Conservation (phyloP, 805 yeast species). For the Ascoidea tarda region DNA sequence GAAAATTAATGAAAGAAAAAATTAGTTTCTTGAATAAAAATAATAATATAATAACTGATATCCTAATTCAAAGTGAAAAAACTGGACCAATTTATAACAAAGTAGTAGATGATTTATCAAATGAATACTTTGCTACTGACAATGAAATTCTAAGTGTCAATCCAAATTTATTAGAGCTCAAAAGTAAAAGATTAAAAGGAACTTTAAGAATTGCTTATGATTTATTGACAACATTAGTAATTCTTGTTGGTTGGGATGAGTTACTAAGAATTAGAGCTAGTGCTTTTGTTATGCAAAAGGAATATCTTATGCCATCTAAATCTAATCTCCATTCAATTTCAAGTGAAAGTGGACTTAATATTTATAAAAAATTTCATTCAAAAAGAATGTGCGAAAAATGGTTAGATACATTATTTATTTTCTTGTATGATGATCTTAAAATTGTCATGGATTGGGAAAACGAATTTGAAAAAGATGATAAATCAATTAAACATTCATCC, state of each 20-base stretch:
- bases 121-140: slow-evolving; percentile 9
- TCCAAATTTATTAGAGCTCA: slow-evolving; percentile 33
- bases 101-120: slow-evolving; percentile 7
- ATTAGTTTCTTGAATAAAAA: slow-evolving; percentile 8
- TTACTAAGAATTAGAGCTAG: slow-evolving; percentile 49
- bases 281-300: slow-evolving; percentile 74
- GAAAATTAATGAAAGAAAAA: slow-evolving; percentile 7
- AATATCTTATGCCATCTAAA: slow-evolving; percentile 21
- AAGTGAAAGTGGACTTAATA: neutral
- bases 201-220: slow-evolving; percentile 52
- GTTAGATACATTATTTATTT: slow-evolving; percentile 37
- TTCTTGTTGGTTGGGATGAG: slow-evolving; percentile 72
- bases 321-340: neutral
- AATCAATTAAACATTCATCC: slow-evolving; percentile 35
- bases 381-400: slow-evolving; percentile 63
- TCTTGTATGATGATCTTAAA: slow-evolving; percentile 20
- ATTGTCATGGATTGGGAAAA: slow-evolving; percentile 17
- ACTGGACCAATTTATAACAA: slow-evolving; percentile 9
- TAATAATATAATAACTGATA: slow-evolving; percentile 2
- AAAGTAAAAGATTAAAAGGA: slow-evolving; percentile 34
- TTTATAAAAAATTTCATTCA: slow-evolving; percentile 14
- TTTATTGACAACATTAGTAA: slow-evolving; percentile 52
- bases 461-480: slow-evolving; percentile 13
- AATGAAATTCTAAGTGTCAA: slow-evolving; percentile 28
- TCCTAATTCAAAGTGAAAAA: slow-evolving; percentile 7